Evolutionary conservation across 192 early-diverging fungal genomes (phyloP), one percentile per base, ranked within the genome.

Genomic region (Polychytrium aggregatum): DNA sequence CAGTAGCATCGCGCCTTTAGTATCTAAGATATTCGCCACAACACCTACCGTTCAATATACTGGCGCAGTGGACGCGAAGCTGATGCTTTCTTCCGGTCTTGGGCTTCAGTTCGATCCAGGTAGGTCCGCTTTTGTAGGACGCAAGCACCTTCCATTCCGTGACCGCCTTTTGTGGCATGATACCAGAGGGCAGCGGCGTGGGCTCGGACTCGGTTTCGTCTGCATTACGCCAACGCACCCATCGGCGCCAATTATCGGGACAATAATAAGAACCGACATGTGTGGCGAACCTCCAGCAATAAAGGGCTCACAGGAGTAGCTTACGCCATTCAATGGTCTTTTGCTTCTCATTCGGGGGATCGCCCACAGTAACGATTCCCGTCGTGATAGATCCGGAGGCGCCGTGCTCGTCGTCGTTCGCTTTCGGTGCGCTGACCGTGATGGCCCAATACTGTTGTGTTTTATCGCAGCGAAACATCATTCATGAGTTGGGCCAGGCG

Each of bases 71-170:
- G 17, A 70, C 41, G 18, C 71, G 37, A 11, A 73, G 50, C 41
- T 73, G 71, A 41, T 73, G 65, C 48, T 73, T 73, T 28, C 71
- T 41, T 25, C 71, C 71, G 13, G 65, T 73, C 5, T 24, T 16
- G 6, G 71, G 71, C 24, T 34, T 31, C 10, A 73, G 46, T 52
- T 69, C 67, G 8, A 65, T 7, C 21, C 55, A n/a, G 0, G 21
- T 17, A 20, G n/a, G 45, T 28, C 50, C 44, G 29, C 50, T 36
- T 52, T 55, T 54, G 48, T 52, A 36, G 8, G 43, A 27, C 5
- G 10, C 44, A 16, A 62, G 46, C 5, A 53, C 35, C 6, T 40
- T 22, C 22, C 41, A 65, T 0, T 39, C 13, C 17, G 63, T 59
- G 2, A 59, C 63, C 8, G 62, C 63, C 26, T 62, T 64, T 34